Percentiles rank a stretch among this genome's conserved stretches.
These are phyloP conservation scores for Tulasnella sp. DNA, from an alignment of 768 basidiomycete species.

Conservation along the genomic window DNA sequence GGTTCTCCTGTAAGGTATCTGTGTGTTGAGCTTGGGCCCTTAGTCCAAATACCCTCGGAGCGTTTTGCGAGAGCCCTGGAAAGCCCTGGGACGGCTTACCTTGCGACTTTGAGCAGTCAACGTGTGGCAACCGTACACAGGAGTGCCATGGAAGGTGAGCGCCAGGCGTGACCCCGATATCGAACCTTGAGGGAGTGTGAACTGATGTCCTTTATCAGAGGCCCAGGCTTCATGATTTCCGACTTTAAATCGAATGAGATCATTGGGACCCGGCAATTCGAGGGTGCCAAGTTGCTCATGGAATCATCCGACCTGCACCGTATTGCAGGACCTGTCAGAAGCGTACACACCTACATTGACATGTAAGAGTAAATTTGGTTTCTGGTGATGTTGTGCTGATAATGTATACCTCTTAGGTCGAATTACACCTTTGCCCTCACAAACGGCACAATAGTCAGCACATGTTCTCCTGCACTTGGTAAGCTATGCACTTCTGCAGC, in stretches of 20 bases:
- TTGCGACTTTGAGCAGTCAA: constrained; percentile 69
- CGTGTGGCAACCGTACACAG: constrained; percentile 64
- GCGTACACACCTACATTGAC: constrained; percentile 65
- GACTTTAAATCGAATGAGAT: constrained; percentile 73
- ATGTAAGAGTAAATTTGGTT: constrained; percentile 52
- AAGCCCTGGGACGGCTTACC: constrained; percentile 59
- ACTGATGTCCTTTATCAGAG: constrained; percentile 40
- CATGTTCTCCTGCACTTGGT: constrained; percentile 80
- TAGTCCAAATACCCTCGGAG: constrained; percentile 73
- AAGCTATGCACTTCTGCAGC: constrained; percentile 31
- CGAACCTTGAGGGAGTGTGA: background rate
- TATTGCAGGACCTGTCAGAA: constrained; percentile 60
- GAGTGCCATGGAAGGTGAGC: constrained; percentile 68
- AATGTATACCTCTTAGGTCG: constrained; percentile 44
- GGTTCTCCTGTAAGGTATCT: constrained; percentile 39
- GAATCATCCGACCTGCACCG: constrained; percentile 46
- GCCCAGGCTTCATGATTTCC: constrained; percentile 69
- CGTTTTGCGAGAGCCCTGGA: constrained; percentile 76
- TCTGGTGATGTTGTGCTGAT: background rate
- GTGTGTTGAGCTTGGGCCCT: background rate
- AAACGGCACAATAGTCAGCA: constrained; percentile 63
- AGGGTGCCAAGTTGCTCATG: constrained; percentile 66
- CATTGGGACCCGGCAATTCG: constrained; percentile 66
- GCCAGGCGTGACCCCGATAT: constrained; percentile 8
- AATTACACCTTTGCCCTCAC: constrained; percentile 59